A percentile compares a stretch with the other conserved stretches of the same genome.
Evolutionary conservation across 495 filamentous ascomycete genomes (phyloP).

Genomic region (Xylaria acuta): DNA sequence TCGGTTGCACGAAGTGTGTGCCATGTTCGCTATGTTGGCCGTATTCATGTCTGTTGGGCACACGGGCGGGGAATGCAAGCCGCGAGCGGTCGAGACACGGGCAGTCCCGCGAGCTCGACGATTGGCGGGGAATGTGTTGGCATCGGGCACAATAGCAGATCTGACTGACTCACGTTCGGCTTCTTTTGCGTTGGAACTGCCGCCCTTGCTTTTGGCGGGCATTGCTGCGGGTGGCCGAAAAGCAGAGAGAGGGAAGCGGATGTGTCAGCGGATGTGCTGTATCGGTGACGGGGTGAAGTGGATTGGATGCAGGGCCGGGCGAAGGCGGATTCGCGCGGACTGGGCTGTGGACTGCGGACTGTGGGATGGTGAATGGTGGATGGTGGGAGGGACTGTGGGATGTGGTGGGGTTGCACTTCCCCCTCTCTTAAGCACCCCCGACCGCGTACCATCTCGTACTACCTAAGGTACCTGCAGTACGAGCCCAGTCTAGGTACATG

Average conservation of each 20-base stretch:
- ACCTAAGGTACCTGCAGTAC: background rate
- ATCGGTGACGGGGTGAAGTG: background rate
- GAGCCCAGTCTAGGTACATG: background rate
- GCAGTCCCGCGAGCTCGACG: background rate
- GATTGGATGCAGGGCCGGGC: background rate
- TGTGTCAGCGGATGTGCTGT: background rate
- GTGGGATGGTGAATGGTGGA: conserved; percentile 31
- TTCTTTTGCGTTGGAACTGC: conserved; percentile 32
- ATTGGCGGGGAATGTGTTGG: background rate
- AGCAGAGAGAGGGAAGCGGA: conserved; percentile 2
- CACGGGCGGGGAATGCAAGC: conserved; percentile 1
- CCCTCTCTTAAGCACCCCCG: background rate
- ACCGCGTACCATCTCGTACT: background rate
- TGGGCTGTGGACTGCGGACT: too few relatives aligned
- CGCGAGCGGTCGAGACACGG: background rate
- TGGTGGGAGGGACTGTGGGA: background rate
- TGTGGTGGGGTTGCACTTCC: conserved; percentile 24
- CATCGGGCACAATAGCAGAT: background rate
- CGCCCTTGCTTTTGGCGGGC: conserved; percentile 42
- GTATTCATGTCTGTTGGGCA: background rate
- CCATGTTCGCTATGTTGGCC: background rate
- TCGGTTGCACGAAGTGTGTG: conserved; percentile 13
- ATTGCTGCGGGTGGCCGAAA: conserved; percentile 28
- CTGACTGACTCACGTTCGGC: conserved; percentile 33
- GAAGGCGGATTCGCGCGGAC: conserved; percentile 3